phyloP scores from a whole-genome alignment of 805 yeast species.

The Brettanomyces naardenensis region DNA sequence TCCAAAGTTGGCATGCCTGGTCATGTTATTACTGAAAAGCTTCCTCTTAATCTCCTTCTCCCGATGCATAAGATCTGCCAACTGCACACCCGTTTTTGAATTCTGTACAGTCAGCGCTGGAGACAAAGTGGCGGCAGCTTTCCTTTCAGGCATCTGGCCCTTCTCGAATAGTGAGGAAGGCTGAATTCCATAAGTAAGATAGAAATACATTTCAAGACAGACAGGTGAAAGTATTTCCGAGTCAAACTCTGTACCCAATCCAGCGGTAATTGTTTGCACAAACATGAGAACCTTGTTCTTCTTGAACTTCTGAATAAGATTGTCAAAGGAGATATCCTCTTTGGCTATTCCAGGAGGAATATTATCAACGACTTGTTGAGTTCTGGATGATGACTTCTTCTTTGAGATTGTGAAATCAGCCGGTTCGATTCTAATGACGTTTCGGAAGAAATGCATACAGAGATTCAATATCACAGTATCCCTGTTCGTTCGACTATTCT shows the following conservation, averaged over 20 bases:
- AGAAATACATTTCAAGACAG: conserved; percentile 62
- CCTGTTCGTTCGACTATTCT: conserved; percentile 51
- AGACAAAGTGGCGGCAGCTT: neutral
- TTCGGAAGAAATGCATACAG: conserved; percentile 67
- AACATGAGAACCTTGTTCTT: conserved; percentile 67
- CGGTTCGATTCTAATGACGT: conserved; percentile 72
- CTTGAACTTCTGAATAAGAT: conserved; percentile 51
- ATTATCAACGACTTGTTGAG: conserved; percentile 25
- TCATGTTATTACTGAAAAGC: conserved; percentile 15
- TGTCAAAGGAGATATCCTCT: conserved; percentile 63
- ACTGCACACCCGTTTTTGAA: conserved; percentile 19
- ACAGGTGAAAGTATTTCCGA: conserved; percentile 51
- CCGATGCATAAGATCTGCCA: conserved; percentile 45
- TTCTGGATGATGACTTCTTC: conserved; percentile 23
- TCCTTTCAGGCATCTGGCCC: neutral
- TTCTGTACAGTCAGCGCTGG: conserved; percentile 20
- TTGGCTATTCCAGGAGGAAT: conserved; percentile 49
- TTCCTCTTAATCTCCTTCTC: conserved; percentile 46
- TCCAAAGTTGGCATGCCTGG: conserved; percentile 87
- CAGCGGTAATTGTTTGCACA: conserved; percentile 60
- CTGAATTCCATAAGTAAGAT: conserved; percentile 51
- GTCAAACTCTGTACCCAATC: conserved; percentile 58
- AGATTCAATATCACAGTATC: conserved; percentile 70
- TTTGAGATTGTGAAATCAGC: conserved; percentile 44
- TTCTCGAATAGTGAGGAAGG: conserved; percentile 23